Base-by-base conservation (phyloP, 2,329 filamentous ascomycete species). In the Cladophialophora immunda region DNA sequence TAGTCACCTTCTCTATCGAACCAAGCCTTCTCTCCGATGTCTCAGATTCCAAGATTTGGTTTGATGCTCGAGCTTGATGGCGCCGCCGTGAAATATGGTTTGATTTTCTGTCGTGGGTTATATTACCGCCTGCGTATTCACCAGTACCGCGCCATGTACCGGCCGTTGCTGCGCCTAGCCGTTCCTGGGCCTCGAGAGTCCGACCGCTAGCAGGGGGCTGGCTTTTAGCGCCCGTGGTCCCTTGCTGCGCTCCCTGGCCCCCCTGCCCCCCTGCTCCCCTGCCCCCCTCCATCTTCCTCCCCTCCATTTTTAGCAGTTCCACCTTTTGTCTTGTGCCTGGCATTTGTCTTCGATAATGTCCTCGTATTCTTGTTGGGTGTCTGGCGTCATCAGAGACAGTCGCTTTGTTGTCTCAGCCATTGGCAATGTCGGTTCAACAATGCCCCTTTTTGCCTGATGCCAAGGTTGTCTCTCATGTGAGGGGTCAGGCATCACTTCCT, bases 131-230 rank as follows among this genome's bases (percentile, higher is more conserved):
- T 4, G 7, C 19, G 45, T 50, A 22, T 25, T 13, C 19, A 13
- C 19, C 17, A 6, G 19, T 25, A 50, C 45, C 45, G 11, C 45
- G 19, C 45, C 17, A 38, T 19, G 58, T 61, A 38, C 50, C 9
- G 32, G 17, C 9, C 19, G 17, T 34, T 54, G 38, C 45, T 4
- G 15, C 19, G 25, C 25, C 45, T 61, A 53, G 19, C 58, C 47
- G 17, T n/a, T 25, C 38, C 25, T 13, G n/a, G 41, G 58, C 0
- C 30, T 13, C 4, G 8, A n/a, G 11, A n/a, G 29, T 64, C 62
- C 62, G 62, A 64, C 32, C 54, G 45, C 62, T 64, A 64, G 62
- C 50, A 62, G 45, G 59, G 47, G 36, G 25, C 3, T 19, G 19
- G 55, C 55, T 38, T 38, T 38, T 38, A 38, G 36, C 36, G 13